phyloP scores from a whole-genome alignment of 768 basidiomycete species.

The Boletus reticulatus region DNA sequence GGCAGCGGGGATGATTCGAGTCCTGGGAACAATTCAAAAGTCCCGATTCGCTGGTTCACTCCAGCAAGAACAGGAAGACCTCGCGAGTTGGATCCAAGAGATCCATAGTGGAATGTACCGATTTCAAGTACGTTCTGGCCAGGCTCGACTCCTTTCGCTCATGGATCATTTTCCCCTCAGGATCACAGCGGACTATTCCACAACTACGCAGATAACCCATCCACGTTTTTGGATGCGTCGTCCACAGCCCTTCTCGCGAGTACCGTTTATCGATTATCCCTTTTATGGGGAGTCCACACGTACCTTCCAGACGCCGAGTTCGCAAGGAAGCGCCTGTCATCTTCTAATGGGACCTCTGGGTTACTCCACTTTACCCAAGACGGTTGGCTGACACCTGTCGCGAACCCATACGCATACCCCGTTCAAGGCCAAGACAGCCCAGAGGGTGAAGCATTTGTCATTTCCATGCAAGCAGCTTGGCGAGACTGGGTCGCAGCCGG shows the following conservation, averaged over 20 bases:
- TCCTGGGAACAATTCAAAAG: slow-evolving; percentile 67
- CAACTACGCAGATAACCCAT: slow-evolving; percentile 65
- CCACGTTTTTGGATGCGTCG: slow-evolving; percentile 69
- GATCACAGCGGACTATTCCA: slow-evolving; percentile 40
- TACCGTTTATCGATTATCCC: slow-evolving; percentile 71
- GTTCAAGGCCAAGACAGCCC: slow-evolving; percentile 54
- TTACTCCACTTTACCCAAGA: slow-evolving; percentile 50
- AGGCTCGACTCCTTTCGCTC: too few relatives aligned
- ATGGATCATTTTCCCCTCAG: neutral
- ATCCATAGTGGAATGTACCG: slow-evolving; percentile 73
- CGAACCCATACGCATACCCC: slow-evolving; percentile 60
- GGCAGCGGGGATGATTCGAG: slow-evolving; percentile 82
- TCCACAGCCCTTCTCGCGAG: slow-evolving; percentile 74
- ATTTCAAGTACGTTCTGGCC: slow-evolving; percentile 45
- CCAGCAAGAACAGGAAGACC: slow-evolving; percentile 51
- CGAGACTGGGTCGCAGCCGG: slow-evolving; percentile 68
- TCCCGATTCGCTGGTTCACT: slow-evolving; percentile 54
- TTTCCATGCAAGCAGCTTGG: slow-evolving; percentile 74
- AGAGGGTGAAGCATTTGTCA: slow-evolving; percentile 77
- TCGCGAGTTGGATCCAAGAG: slow-evolving; percentile 65
- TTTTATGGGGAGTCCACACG: slow-evolving; percentile 47
- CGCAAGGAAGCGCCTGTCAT: slow-evolving; percentile 41
- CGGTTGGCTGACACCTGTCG: slow-evolving; percentile 74
- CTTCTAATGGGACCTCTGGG: slow-evolving; percentile 12
- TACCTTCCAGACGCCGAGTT: slow-evolving; percentile 59